Evolutionary conservation across 2,329 filamentous ascomycete species (phyloP).

Genomic region (Penicillium sp.): DNA sequence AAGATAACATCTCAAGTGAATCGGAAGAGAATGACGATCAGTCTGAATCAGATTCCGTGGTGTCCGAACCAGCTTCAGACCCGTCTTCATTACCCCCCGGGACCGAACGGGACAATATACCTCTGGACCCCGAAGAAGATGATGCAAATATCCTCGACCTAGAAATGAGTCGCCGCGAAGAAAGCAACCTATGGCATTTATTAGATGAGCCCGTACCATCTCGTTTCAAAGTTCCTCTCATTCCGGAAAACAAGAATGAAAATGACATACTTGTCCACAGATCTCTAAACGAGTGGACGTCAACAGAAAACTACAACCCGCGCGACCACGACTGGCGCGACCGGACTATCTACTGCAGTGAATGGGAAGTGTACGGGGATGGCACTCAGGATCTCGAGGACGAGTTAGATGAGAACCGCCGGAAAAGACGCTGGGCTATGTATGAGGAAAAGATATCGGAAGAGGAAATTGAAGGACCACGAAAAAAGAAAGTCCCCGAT

Average conservation of each 20-base stretch:
- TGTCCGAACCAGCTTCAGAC: not conserved
- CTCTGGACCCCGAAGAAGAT: slow-evolving; percentile 39
- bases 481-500: not conserved
- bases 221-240: slow-evolving; percentile 18
- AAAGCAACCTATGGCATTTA: slow-evolving; percentile 46
- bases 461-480: not conserved
- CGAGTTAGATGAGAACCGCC: slow-evolving; percentile 30
- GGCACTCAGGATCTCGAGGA: slow-evolving; percentile 29
- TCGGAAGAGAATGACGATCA: slow-evolving; percentile 4
- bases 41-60: not conserved
- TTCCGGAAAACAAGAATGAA: slow-evolving; percentile 19
- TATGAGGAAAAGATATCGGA: not conserved
- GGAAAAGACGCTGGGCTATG: slow-evolving; percentile 31
- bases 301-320: slow-evolving; percentile 16
- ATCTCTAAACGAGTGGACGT: slow-evolving; percentile 33
- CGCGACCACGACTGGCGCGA: slow-evolving; percentile 47
- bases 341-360: slow-evolving; percentile 45
- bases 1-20: slow-evolving; percentile 1
- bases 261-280: slow-evolving; percentile 12
- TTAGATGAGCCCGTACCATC: slow-evolving; percentile 33
- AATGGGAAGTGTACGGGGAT: slow-evolving; percentile 51
- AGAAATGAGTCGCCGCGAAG: slow-evolving; percentile 45
- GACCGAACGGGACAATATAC: slow-evolving; percentile 11
- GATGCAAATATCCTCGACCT: slow-evolving; percentile 52
- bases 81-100: not conserved